Percentiles rank a stretch among this genome's conserved stretches.
phyloP scores from a whole-genome alignment of 2,329 filamentous ascomycete genomes.

The Penicillium sp. region DNA sequence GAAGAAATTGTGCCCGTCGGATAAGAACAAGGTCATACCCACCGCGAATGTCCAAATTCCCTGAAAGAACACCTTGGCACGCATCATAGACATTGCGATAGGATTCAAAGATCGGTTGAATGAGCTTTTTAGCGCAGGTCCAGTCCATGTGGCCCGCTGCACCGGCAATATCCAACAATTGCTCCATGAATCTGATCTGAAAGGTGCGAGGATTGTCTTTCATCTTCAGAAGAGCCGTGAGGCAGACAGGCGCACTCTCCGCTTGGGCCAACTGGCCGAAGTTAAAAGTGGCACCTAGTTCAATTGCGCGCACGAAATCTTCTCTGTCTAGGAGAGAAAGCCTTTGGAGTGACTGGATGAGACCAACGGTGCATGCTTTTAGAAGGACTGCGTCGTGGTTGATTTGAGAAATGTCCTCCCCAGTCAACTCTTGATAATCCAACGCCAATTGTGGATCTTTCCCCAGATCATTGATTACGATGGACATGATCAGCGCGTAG shows the following conservation, averaged over 20 bases:
- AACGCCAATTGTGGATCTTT: slow-evolving; percentile 20
- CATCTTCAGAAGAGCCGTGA: slow-evolving; percentile 12
- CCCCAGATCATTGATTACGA: slow-evolving; percentile 19
- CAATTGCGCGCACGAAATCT: slow-evolving; percentile 11
- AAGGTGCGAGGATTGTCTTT: slow-evolving; percentile 10
- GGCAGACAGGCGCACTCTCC: slow-evolving; percentile 17
- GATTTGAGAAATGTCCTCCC: slow-evolving; percentile 13
- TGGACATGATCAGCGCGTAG: slow-evolving; percentile 17
- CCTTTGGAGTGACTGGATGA: slow-evolving; percentile 9
- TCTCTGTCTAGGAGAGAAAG: slow-evolving; percentile 7
- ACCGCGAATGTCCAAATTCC: slow-evolving; percentile 7
- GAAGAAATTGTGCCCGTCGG: slow-evolving; percentile 9
- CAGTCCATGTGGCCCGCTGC: slow-evolving; percentile 21
- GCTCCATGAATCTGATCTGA: slow-evolving; percentile 21
- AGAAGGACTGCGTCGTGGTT: slow-evolving; percentile 21
- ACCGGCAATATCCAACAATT: slow-evolving; percentile 19
- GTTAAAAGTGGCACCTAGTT: slow-evolving; percentile 19
- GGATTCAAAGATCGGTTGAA: slow-evolving; percentile 18
- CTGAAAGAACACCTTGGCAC: slow-evolving; percentile 17
- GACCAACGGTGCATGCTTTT: slow-evolving; percentile 11
- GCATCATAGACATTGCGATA: slow-evolving; percentile 20
- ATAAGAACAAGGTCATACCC: slow-evolving; percentile 20
- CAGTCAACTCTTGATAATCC: slow-evolving; percentile 13
- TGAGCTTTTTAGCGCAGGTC: slow-evolving; percentile 19
- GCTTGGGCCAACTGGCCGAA: slow-evolving; percentile 22